Base-by-base conservation (phyloP, 345 rosid genomes). In the Salix arbutifolia region DNA sequence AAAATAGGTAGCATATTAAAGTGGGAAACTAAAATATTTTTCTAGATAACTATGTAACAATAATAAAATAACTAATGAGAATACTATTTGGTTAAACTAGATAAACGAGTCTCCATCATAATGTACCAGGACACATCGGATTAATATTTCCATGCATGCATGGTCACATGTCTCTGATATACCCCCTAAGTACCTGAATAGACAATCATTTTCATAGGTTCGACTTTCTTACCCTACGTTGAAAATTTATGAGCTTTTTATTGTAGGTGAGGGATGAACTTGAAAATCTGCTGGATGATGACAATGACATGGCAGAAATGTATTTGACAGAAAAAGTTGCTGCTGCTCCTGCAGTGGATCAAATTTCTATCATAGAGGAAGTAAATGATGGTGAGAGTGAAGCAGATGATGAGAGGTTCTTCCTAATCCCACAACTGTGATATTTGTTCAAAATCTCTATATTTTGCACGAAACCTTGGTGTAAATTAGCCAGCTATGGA, bases 221-320 rank as follows among this genome's bases (percentile, higher is more conserved):
- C 23, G 71, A 26, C 18, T 19, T 67, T 30, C 71, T 9, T 67
- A 70, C 13, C 37, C 33, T 70, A 30, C 31, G 30, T 14, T 70
- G 26, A 52, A 18, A 31, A 2, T 25, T 58, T n/a, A 30, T 72
- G 14, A 35, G 67, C 46, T 66, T 71, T 38, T 21, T 23, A 73
- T 71, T 74, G 11, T 17, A 89, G 91, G 90, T 87, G 69, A 84
- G 92, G 71, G 90, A 89, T 78, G 92, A 89, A 78, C 80, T 87
- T n/a, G 92, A 89, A 70, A 88, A 87, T 76, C 75, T 89, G 80
- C 83, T 89, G 68, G 92, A 89, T 30, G 90, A 89, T 74, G 90
- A 87, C 58, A 84, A 85, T 76, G 90, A 89, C 70, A 87, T 89
- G 89, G 89, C 90, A 8, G 89, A 85, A 73, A 87, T 89, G 88